Evolutionary conservation across 495 filamentous ascomycete genomes (phyloP), one percentile per base, ranked within the genome.

Genomic region (Mycothermus thermophilus): DNA sequence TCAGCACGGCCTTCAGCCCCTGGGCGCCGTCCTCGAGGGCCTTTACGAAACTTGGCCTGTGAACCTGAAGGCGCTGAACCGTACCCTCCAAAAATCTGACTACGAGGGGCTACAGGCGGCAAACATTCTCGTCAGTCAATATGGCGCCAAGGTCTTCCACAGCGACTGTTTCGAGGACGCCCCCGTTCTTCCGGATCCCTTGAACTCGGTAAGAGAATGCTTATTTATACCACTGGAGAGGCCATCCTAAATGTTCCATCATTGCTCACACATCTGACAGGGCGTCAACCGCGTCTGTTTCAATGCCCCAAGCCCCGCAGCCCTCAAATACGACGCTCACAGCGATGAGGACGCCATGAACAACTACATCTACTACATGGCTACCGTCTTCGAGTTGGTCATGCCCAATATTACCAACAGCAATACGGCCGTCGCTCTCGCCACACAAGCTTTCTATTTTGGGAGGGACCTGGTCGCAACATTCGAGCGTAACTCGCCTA

Each of bases 331-430:
- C 15, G 3, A 17, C 27, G 39, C 33, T 13, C 41, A 51, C 36
- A 40, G 30, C 48, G 75, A 83, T 33, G 67, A 71, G 3, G 57
- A 75, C 27, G 69, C 74, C 0, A 62, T 62, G 18, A 53, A 74
- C 19, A 71, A 77, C 27, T 41, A 45, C 16, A 11, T 15, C 0
- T 2, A 12, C 1, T 6, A 1, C 5, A 30, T 45, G 7, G 33
- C 20, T 8, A 3, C 7, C 0, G n/a, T 30, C n/a, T 45, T 45
- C 13, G 3, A 6, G 5, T 5, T 27, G 9, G 25, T 19, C 15
- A 26, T 24, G n/a, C 29, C 34, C 17, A 25, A 38, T n/a, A 13
- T 43, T n/a, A n/a, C n/a, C 5, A 13, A 20, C 37, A 19, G 34
- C 23, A n/a, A 35, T 3, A 10, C 16, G 0, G 35, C 35, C 16